Evolutionary conservation across 495 filamentous ascomycete genomes (phyloP).

Genomic region (Penicillium alfredii): DNA sequence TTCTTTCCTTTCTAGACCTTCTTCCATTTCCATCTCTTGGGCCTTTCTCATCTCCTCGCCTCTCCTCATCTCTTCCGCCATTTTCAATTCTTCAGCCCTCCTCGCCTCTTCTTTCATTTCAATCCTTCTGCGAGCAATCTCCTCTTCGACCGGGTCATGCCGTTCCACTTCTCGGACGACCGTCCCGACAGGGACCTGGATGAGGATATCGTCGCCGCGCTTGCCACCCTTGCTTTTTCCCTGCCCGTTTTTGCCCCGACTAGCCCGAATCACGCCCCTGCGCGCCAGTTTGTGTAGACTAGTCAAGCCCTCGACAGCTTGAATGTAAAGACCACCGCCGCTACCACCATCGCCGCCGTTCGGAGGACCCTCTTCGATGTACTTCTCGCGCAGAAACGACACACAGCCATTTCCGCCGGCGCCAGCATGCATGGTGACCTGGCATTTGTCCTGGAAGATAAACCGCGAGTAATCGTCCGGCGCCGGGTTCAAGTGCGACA

Average conservation of each 20-base stretch:
- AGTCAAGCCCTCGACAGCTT: slow-evolving; percentile 83
- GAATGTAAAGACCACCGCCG: slow-evolving; percentile 90
- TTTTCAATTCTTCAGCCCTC: too few relatives aligned
- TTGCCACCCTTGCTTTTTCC: slow-evolving; percentile 75
- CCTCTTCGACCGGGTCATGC: slow-evolving; percentile 69
- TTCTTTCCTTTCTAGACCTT: too few relatives aligned
- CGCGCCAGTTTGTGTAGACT: slow-evolving; percentile 88
- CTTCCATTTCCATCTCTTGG: too few relatives aligned
- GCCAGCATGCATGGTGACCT: slow-evolving; percentile 68
- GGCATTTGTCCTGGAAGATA: slow-evolving; percentile 81
- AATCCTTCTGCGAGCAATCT: slow-evolving; percentile 33
- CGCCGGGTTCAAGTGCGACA: slow-evolving; percentile 65
- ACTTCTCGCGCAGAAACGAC: slow-evolving; percentile 87
- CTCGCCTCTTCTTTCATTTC: too few relatives aligned
- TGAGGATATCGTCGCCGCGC: slow-evolving; percentile 77
- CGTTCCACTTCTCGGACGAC: slow-evolving; percentile 77
- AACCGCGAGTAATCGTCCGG: slow-evolving; percentile 77
- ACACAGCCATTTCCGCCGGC: slow-evolving; percentile 86
- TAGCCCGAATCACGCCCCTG: slow-evolving; percentile 67
- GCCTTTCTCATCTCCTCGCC: too few relatives aligned
- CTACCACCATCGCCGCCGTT: slow-evolving; percentile 93
- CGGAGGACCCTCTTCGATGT: slow-evolving; percentile 78
- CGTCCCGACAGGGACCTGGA: slow-evolving; percentile 89
- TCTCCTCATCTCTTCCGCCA: too few relatives aligned
- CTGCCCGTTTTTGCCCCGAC: slow-evolving; percentile 75